A percentile compares a stretch with the other conserved stretches of the same genome.
Conservation (phyloP, 176 grass and related monocot species). For the Zoysia japonica region DNA sequence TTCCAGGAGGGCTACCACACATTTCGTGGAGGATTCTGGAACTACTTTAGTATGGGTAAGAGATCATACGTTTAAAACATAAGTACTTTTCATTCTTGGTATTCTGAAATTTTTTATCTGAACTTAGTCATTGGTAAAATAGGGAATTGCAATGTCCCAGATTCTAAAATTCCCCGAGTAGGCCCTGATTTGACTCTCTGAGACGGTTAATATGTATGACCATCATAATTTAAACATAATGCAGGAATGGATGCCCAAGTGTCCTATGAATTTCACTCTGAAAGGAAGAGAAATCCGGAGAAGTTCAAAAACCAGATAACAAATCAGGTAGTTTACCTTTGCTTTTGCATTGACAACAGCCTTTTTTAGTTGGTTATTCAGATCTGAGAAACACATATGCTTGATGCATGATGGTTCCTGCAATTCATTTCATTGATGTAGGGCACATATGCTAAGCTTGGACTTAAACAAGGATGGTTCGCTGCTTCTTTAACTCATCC, state of each 20-base stretch:
- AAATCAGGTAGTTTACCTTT: constrained; percentile 67
- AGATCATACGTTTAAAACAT: constrained; percentile 15
- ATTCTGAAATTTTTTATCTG: not conserved
- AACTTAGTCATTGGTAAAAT: not conserved
- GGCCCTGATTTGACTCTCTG: constrained; percentile 6
- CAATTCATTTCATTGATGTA: constrained; percentile 44
- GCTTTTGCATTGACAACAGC: not conserved
- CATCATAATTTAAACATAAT: constrained; percentile 25
- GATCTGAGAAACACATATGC: not conserved
- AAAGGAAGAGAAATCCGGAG: constrained; percentile 86
- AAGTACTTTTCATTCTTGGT: not conserved
- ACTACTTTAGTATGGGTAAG: constrained; percentile 98
- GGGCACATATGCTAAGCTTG: constrained; percentile 89
- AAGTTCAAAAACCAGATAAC: constrained; percentile 91
- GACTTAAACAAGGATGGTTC: constrained; percentile 79
- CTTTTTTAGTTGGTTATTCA: not conserved
- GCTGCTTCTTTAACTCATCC: constrained; percentile 60
- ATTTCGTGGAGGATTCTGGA: constrained; percentile 96
- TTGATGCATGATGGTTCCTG: constrained; percentile 19
- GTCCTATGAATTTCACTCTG: constrained; percentile 92
- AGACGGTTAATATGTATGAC: not conserved
- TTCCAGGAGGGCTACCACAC: constrained; percentile 87
- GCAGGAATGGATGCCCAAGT: constrained; percentile 96
- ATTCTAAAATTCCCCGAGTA: not conserved
- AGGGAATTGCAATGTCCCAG: not conserved